phyloP scores from a whole-genome alignment of 2,329 filamentous ascomycete genomes.

The Sporothrix pseudoabietina region DNA sequence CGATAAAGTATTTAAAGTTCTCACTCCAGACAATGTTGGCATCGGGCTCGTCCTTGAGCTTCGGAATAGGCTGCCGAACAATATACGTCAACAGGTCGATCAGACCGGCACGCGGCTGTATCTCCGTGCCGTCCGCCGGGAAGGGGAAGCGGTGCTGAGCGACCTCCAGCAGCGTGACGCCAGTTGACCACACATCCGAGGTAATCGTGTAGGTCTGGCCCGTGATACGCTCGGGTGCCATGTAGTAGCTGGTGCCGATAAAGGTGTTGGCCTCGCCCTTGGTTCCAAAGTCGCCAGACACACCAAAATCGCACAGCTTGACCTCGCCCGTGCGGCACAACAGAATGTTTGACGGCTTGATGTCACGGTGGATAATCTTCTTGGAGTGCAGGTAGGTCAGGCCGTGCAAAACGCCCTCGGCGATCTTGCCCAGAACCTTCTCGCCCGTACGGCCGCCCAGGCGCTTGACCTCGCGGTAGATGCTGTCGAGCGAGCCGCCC shows the following conservation, averaged over 20 bases:
- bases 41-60: slow-evolving; percentile 90
- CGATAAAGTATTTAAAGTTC: slow-evolving; percentile 98
- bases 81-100: slow-evolving; percentile 98
- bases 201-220: slow-evolving; percentile 98
- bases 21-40: slow-evolving; percentile 92
- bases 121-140: slow-evolving; percentile 92
- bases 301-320: slow-evolving; percentile 97
- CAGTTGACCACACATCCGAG: slow-evolving; percentile 96
- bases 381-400: slow-evolving; percentile 92
- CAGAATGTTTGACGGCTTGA: slow-evolving; percentile 97
- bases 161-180: slow-evolving; percentile 97
- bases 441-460: slow-evolving; percentile 92
- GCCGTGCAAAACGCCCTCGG: slow-evolving; percentile 90
- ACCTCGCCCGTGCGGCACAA: slow-evolving; percentile 90
- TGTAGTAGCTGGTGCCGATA: slow-evolving; percentile 98
- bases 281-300: slow-evolving; percentile 95
- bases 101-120: slow-evolving; percentile 87
- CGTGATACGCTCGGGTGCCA: slow-evolving; percentile 97
- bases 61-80: slow-evolving; percentile 91
- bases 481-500: slow-evolving; percentile 91
- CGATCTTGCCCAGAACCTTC: slow-evolving; percentile 95
- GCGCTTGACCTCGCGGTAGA: slow-evolving; percentile 96
- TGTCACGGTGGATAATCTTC: slow-evolving; percentile 98
- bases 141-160: slow-evolving; percentile 98
- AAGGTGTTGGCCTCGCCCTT: slow-evolving; percentile 99